phyloP scores from a whole-genome alignment of 2,329 filamentous ascomycete species.

The Malbranchea cinnamomea region DNA sequence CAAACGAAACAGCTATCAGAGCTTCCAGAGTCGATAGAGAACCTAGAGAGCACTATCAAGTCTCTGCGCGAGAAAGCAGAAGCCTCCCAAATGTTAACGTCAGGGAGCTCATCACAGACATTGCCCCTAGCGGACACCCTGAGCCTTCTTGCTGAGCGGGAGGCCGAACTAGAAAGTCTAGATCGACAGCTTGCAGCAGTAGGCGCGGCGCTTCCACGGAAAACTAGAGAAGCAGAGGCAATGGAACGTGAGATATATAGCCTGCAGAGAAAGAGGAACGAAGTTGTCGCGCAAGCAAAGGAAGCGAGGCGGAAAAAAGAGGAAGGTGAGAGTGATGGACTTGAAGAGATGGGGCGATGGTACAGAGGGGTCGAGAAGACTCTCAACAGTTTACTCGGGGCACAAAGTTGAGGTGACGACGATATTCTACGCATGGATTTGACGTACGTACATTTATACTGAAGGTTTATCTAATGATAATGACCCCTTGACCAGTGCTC shows the following conservation, averaged over 20 bases:
- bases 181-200: conserved; percentile 28
- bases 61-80: conserved; percentile 39
- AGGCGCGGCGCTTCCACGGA: conserved; percentile 29
- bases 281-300: conserved; percentile 32
- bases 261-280: conserved; percentile 30
- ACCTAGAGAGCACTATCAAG: conserved; percentile 36
- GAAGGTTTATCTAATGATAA: too few species aligned
- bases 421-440: too few species aligned
- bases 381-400: conserved; percentile 25
- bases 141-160: conserved; percentile 24
- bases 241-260: conserved; percentile 29
- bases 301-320: conserved; percentile 29
- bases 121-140: conserved; percentile 27
- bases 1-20: conserved; percentile 36
- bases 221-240: conserved; percentile 29
- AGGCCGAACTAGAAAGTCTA: conserved; percentile 26
- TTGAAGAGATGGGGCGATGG: conserved; percentile 33
- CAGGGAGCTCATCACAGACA: conserved; percentile 19
- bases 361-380: conserved; percentile 27
- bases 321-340: conserved; percentile 31
- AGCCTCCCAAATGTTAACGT: conserved; percentile 49
- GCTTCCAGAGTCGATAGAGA: conserved; percentile 37
- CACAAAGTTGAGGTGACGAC: conserved; percentile 15
- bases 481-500: too few species aligned
- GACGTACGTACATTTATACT: too few species aligned